A percentile compares a stretch with the other conserved stretches of the same genome.
Evolutionary conservation across 208 protist species (phyloP).

Genomic region (Leishmania tarentolae): DNA sequence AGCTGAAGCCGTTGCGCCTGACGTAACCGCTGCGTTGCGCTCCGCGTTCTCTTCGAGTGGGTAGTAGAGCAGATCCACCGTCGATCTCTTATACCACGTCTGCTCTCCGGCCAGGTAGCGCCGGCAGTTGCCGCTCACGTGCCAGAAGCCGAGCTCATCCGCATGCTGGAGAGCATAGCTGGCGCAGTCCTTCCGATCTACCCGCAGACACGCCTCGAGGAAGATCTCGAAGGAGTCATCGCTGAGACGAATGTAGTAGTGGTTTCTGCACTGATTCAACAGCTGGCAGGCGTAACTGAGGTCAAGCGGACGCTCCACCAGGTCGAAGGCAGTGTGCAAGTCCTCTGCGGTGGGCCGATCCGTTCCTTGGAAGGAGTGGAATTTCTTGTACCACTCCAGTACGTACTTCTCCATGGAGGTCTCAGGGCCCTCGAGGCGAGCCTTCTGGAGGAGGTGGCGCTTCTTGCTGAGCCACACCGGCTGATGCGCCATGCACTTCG

Average conservation of each 20-base stretch:
- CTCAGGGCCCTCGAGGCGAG: conserved; percentile 83
- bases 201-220: conserved; percentile 87
- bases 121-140: conserved; percentile 82
- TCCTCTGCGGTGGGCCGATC: conserved; percentile 84
- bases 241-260: conserved; percentile 77
- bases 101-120: conserved; percentile 80
- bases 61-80: conserved; percentile 75
- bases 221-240: conserved; percentile 87
- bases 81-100: conserved; percentile 84
- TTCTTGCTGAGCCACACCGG: conserved; percentile 91
- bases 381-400: conserved; percentile 85
- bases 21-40: conserved; percentile 45
- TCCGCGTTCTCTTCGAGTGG: conserved; percentile 83
- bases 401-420: conserved; percentile 89
- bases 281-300: conserved; percentile 90
- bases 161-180: conserved; percentile 80
- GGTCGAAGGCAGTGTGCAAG: conserved; percentile 89
- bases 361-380: conserved; percentile 81
- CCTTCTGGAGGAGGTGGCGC: conserved; percentile 80
- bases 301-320: conserved; percentile 90
- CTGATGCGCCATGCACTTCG: conserved; percentile 92
- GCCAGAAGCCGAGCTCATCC: conserved; percentile 80
- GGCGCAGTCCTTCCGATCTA: conserved; percentile 88
- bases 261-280: conserved; percentile 85
- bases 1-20: neutral